A percentile compares a stretch with the other conserved stretches of the same genome.
Conservation (phyloP, 2,329 filamentous ascomycete genomes). For the Atkinsonella hypoxylon region DNA sequence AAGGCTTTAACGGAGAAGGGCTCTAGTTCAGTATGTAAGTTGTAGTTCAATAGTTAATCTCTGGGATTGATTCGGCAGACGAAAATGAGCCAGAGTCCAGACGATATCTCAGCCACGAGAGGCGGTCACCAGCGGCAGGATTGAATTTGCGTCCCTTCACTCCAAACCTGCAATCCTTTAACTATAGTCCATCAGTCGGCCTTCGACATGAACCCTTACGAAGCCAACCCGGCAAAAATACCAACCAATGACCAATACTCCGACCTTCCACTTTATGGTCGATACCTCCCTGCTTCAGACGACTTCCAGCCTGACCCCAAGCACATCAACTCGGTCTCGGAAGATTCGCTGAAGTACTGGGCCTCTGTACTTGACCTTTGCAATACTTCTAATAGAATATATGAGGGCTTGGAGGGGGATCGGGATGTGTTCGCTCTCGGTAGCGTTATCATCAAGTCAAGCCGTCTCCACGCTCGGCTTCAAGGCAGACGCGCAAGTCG, state of each 20-base stretch:
- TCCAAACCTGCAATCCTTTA: no score
- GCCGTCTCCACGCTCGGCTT: conserved; percentile 23
- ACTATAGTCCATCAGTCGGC: no score
- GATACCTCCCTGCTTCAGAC: neutral
- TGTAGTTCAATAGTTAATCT: no score
- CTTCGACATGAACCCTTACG: neutral
- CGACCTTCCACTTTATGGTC: neutral
- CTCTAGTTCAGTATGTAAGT: no score
- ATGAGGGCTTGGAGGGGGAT: conserved; percentile 17
- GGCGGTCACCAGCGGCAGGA: no score
- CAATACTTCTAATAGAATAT: conserved; percentile 12
- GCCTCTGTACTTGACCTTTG: conserved; percentile 20
- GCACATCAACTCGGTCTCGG: conserved; percentile 15
- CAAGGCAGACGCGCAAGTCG: conserved; percentile 1
- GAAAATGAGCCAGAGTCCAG: no score
- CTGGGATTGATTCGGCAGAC: no score
- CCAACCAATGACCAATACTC: neutral
- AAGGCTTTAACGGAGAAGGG: no score
- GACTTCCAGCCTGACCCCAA: conserved; percentile 4
- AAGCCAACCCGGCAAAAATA: neutral
- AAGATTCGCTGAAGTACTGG: conserved; percentile 20
- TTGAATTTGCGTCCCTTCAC: no score
- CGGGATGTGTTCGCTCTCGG: conserved; percentile 31
- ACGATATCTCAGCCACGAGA: no score
- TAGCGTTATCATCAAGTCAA: conserved; percentile 27